Evolutionary conservation across 139 green algal genomes (phyloP).

Genomic region (Gonium pectorale): DNA sequence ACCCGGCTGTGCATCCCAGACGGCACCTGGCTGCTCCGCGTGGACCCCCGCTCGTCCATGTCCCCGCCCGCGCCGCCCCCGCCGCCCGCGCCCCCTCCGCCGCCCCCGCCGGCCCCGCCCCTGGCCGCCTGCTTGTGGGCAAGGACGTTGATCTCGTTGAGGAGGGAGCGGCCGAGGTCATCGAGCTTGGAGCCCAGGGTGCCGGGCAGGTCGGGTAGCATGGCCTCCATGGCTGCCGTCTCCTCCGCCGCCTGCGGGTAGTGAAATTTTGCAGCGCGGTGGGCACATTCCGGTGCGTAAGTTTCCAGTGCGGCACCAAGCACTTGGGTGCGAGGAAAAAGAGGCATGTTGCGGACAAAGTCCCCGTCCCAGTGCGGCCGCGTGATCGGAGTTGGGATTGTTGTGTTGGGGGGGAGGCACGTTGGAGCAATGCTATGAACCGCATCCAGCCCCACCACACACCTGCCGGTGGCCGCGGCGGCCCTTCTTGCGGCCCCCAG

Average conservation of each 20-base stretch:
- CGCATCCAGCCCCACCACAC: no score
- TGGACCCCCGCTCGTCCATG: constrained; percentile 19
- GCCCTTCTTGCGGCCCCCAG: constrained; percentile 44
- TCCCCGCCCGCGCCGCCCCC: no score
- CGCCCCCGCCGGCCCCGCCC: neutral
- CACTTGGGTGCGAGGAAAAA: no score
- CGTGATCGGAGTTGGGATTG: no score
- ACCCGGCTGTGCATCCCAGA: neutral
- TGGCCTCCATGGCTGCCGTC: constrained; percentile 10
- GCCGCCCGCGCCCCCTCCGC: neutral
- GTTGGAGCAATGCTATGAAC: no score
- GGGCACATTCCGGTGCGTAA: no score
- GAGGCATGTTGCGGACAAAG: no score
- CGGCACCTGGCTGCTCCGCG: constrained; percentile 24
- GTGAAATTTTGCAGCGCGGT: no score
- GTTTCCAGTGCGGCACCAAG: no score
- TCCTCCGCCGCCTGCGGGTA: constrained; percentile 3
- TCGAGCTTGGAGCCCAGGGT: constrained; percentile 57
- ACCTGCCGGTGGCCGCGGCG: constrained; percentile 26
- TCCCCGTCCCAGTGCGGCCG: no score
- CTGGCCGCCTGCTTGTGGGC: constrained; percentile 6
- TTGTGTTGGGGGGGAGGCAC: no score
- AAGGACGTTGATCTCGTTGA: constrained; percentile 43
- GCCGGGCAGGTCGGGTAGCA: constrained; percentile 44
- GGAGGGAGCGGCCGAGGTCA: constrained; percentile 46